These are phyloP conservation scores for Albifimbria verrucaria DNA, from an alignment of 2,329 filamentous ascomycete genomes.

Conservation along the genomic window DNA sequence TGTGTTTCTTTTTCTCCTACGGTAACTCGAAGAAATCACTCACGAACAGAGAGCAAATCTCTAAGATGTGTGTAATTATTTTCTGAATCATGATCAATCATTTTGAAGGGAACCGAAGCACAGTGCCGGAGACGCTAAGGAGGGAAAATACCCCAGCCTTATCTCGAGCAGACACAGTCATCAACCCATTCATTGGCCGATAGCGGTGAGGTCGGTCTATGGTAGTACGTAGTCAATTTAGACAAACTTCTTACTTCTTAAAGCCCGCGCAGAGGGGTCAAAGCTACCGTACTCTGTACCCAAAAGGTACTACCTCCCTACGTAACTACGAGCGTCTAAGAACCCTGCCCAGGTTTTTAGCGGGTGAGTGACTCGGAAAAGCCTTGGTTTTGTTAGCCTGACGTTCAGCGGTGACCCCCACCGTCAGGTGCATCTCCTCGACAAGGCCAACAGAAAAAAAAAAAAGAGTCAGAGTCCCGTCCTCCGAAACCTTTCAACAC, in stretches of 20 bases:
- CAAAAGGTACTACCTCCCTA: too few species aligned
- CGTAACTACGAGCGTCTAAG: too few species aligned
- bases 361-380: too few species aligned
- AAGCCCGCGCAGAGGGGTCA: neutral
- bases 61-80: too few species aligned
- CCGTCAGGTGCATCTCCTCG: neutral
- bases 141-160: neutral
- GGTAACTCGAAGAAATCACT: too few species aligned
- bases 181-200: neutral
- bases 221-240: neutral
- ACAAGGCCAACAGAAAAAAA: neutral
- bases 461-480: constrained; percentile 22
- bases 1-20: too few species aligned
- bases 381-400: neutral
- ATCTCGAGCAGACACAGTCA: neutral
- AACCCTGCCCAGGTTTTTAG: too few species aligned
- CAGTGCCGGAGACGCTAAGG: neutral
- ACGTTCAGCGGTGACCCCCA: neutral
- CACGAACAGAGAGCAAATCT: too few species aligned
- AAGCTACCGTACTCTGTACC: neutral
- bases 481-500: constrained; percentile 13
- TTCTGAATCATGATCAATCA: too few species aligned
- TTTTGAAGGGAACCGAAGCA: too few species aligned
- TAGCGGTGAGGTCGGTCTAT: neutral
- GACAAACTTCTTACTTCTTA: neutral